Percentiles rank a stretch among this genome's conserved stretches.
These are phyloP conservation scores for Mortierella sp. DNA, from an alignment of 371 early-diverging fungal species.

Conservation along the genomic window DNA sequence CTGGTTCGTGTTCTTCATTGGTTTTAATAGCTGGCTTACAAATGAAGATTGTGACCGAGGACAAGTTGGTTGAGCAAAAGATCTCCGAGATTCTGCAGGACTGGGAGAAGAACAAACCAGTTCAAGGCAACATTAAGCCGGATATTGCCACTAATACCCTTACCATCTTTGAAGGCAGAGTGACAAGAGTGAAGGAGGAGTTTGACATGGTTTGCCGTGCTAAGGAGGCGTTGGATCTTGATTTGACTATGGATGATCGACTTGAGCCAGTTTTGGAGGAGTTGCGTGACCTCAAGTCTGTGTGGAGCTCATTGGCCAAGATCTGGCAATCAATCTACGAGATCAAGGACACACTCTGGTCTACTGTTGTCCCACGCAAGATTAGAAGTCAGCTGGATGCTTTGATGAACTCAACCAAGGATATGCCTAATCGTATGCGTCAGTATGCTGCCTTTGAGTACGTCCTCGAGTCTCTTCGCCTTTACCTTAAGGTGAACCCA, in stretches of 20 bases:
- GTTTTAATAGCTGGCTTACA: constrained; percentile 76
- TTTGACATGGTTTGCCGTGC: constrained; percentile 92
- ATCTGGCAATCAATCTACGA: constrained; percentile 90
- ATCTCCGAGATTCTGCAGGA: constrained; percentile 87
- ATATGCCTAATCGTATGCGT: constrained; percentile 94
- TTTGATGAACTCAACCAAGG: constrained; percentile 84
- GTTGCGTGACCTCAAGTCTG: constrained; percentile 90
- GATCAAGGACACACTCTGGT: constrained; percentile 91
- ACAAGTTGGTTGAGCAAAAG: constrained; percentile 85
- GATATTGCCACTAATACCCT: constrained; percentile 87
- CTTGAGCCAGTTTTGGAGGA: constrained; percentile 94
- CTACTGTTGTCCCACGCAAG: constrained; percentile 89
- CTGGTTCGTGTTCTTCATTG: background rate
- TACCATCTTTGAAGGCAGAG: constrained; percentile 87
- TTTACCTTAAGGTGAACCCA: constrained; percentile 83
- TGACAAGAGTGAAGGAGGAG: constrained; percentile 87
- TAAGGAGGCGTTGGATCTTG: constrained; percentile 93
- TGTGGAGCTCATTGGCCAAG: constrained; percentile 89
- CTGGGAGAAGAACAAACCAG: constrained; percentile 96
- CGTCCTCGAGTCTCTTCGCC: constrained; percentile 85
- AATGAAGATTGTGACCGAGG: constrained; percentile 92
- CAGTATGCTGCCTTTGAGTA: constrained; percentile 98
- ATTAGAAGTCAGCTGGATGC: constrained; percentile 88
- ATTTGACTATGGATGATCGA: constrained; percentile 71
- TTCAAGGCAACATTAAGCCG: constrained; percentile 93